Base-by-base conservation (phyloP, 2,329 filamentous ascomycete species). In the Onygenales sp. region DNA sequence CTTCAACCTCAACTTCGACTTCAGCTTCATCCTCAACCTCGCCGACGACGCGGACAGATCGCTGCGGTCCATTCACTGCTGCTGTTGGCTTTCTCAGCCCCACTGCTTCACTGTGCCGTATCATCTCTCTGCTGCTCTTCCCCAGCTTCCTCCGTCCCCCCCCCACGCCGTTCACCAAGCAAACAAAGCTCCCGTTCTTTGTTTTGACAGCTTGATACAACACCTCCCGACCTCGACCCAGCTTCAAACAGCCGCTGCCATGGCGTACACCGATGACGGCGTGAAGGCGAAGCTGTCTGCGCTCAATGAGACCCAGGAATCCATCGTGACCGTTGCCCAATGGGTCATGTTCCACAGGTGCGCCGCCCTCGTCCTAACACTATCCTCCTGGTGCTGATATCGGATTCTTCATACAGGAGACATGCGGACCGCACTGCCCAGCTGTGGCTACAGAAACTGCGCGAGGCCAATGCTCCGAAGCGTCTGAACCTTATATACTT, bases 341-440 rank as follows among this genome's bases (percentile, higher is more conserved):
- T 98, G 94, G 94, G 93, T 98, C 57, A 94, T 98, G 86, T 98
- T 98, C 69, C 92, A 98, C 74, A 86, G 90, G 90, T 95, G 83
- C 61, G 60, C 27, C 33, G 17, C 35, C 9, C 10, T 51, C 44
- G n/a, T 31, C 7, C 38, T 14, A 50, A 21, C 50, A 48, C 41
- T 51, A 42, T 14, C 13, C 13, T 5, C 13, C 38, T n/a, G 14
- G 11, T 50, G 41, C 59, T 65, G 55, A 66, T 44, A 13, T 43
- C 21, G 41, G 17, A 46, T 51, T 13, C n/a, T 14, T 55, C 53
- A 35, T 58, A 57, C 56, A 96, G 92, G 69, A 85, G 93, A 69
- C 88, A 96, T 72, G 92, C 94, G 52, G 89, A 95, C 61, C 84
- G 88, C 57, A 96, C 92, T 17, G 91, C 89, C 17, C 85, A 92